phyloP scores from a whole-genome alignment of 2,329 filamentous ascomycete species.

The Colletotrichum paranaense region DNA sequence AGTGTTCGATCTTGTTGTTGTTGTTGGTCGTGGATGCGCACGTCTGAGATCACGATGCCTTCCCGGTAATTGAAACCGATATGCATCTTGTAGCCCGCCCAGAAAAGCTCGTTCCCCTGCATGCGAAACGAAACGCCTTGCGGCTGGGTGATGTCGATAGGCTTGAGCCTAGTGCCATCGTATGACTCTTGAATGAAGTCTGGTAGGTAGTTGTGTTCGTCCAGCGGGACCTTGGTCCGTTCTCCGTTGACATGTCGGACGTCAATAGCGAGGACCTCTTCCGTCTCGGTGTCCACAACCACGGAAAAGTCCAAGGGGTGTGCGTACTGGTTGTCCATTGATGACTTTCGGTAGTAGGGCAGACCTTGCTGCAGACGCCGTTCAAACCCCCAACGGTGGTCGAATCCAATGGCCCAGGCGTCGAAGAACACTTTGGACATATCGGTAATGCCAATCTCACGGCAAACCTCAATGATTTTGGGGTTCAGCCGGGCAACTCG shows the following conservation, averaged over 20 bases:
- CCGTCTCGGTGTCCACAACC: conserved; percentile 58
- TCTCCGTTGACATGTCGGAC: conserved; percentile 62
- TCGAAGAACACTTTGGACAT: background rate
- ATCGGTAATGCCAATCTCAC: background rate
- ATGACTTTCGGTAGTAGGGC: background rate
- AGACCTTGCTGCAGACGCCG: background rate
- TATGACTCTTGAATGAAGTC: background rate
- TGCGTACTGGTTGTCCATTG: background rate
- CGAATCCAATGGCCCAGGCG: background rate
- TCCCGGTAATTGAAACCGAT: background rate
- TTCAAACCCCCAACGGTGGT: background rate
- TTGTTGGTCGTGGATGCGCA: background rate
- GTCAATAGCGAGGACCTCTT: conserved; percentile 59
- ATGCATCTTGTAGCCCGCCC: background rate
- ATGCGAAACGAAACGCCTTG: background rate
- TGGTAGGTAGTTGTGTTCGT: conserved; percentile 59
- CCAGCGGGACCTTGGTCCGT: conserved; percentile 68
- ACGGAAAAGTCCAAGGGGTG: conserved; percentile 55
- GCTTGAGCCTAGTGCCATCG: background rate
- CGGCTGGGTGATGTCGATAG: background rate
- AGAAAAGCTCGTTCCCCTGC: background rate
- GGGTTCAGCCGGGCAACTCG: background rate
- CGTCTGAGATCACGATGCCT: background rate
- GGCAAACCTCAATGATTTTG: background rate
- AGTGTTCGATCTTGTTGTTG: background rate